These are phyloP conservation scores for Mycosarcoma mackinlayi DNA, from an alignment of 1,284 basidiomycete species.

Conservation along the genomic window DNA sequence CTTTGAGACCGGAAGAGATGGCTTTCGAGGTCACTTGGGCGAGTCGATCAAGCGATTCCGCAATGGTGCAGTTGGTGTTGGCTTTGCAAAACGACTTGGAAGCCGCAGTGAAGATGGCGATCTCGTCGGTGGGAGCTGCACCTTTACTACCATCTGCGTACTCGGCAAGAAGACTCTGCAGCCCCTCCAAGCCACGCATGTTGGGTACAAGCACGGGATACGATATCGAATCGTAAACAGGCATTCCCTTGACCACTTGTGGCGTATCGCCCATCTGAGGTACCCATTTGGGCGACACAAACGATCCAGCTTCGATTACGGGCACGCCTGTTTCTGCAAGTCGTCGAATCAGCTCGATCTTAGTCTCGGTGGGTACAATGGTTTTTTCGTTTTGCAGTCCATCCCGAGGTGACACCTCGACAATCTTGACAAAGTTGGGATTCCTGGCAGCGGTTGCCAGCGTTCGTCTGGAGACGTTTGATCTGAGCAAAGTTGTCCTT, in stretches of 20 bases:
- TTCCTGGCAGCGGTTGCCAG: conserved; percentile 23
- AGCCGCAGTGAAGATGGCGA: conserved; percentile 88
- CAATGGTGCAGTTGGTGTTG: conserved; percentile 83
- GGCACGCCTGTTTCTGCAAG: conserved; percentile 78
- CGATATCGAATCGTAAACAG: conserved; percentile 73
- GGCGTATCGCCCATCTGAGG: conserved; percentile 70
- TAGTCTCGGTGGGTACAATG: conserved; percentile 79
- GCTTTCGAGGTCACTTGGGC: conserved; percentile 77
- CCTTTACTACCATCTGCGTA: conserved; percentile 1
- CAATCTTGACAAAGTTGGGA: conserved; percentile 72
- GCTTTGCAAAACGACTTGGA: conserved; percentile 84
- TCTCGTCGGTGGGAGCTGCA: conserved; percentile 76
- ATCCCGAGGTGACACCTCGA: conserved; percentile 92
- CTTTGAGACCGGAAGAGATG: conserved; percentile 75
- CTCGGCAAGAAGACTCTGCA: conserved; percentile 31
- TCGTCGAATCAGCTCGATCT: conserved; percentile 82
- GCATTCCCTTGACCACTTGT: conserved; percentile 74
- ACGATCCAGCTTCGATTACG: conserved; percentile 87
- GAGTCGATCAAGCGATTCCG: conserved; percentile 78
- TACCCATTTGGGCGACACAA: conserved; percentile 84
- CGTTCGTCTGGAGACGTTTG: conserved; percentile 1
- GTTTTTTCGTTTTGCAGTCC: conserved; percentile 89
- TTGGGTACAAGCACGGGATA: conserved; percentile 91
- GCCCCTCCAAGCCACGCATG: conserved; percentile 73
- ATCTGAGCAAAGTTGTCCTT: background rate